phyloP scores from a whole-genome alignment of 1,139 yeast species.

The Torulaspora pretoriensis region DNA sequence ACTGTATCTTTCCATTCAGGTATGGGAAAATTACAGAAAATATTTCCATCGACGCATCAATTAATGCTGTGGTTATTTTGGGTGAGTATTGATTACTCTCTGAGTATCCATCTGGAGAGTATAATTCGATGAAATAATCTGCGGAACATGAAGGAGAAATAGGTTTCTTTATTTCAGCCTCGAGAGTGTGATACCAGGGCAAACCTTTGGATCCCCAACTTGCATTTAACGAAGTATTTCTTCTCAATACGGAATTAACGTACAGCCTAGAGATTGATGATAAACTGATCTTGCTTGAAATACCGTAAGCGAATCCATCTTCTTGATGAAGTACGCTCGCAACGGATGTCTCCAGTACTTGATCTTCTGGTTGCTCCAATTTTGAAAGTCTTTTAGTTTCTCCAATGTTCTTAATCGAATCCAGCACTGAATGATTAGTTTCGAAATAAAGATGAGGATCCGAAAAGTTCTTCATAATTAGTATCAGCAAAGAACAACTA shows the following conservation, averaged over 20 bases:
- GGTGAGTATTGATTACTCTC: slow-evolving; percentile 33
- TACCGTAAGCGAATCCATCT: slow-evolving; percentile 43
- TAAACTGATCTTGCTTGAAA: slow-evolving; percentile 42
- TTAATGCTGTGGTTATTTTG: slow-evolving; percentile 49
- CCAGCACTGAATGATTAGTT: slow-evolving; percentile 23
- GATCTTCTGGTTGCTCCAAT: slow-evolving; percentile 24
- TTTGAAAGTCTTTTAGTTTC: slow-evolving; percentile 20
- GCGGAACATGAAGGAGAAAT: slow-evolving; percentile 40
- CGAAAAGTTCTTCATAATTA: slow-evolving; percentile 44
- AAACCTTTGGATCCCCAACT: slow-evolving; percentile 30
- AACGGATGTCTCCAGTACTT: slow-evolving; percentile 21
- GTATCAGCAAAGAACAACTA: slow-evolving; percentile 44
- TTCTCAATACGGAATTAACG: slow-evolving; percentile 29
- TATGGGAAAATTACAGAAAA: slow-evolving; percentile 69
- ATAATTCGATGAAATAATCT: slow-evolving; percentile 39
- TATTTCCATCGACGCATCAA: slow-evolving; percentile 74
- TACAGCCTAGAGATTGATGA: slow-evolving; percentile 38
- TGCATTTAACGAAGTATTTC: slow-evolving; percentile 10
- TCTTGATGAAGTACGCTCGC: slow-evolving; percentile 28
- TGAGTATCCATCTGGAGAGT: slow-evolving; percentile 33
- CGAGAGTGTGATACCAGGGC: slow-evolving; percentile 38
- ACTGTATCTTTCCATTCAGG: slow-evolving; percentile 76
- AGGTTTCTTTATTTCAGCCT: slow-evolving; percentile 38
- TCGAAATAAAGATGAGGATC: slow-evolving; percentile 38
- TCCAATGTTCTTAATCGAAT: slow-evolving; percentile 18